Conservation (phyloP, 176 grass and related monocot genomes). For the bread wheat (Triticum aestivum) region DNA sequence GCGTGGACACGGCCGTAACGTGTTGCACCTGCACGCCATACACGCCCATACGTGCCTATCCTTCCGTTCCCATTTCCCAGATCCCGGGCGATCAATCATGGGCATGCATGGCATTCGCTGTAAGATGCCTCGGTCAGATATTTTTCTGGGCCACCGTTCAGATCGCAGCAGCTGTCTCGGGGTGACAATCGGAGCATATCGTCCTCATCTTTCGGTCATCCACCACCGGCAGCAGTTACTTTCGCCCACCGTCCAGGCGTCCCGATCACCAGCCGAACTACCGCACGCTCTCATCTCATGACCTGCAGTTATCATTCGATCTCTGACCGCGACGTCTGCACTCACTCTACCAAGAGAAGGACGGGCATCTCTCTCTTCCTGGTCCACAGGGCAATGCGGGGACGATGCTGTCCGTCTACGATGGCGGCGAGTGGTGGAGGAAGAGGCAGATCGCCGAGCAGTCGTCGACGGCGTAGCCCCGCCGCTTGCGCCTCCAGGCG, state of each 20-base stretch:
- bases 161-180: too few species aligned
- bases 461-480: conserved; percentile 73
- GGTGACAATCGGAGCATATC: too few species aligned
- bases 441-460: conserved; percentile 97
- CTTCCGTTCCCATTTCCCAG: too few species aligned
- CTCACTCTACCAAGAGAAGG: too few species aligned
- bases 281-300: conserved; percentile 22
- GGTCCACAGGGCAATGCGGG: not conserved
- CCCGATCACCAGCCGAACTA: not conserved
- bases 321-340: not conserved
- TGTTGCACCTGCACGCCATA: too few species aligned
- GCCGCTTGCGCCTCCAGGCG: conserved; percentile 66
- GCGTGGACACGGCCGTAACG: too few species aligned
- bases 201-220: not conserved
- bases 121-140: too few species aligned
- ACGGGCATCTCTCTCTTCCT: too few species aligned
- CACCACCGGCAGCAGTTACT: not conserved
- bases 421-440: conserved; percentile 45
- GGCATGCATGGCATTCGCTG: too few species aligned
- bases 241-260: not conserved
- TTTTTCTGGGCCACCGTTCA: too few species aligned
- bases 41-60: too few species aligned
- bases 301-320: not conserved
- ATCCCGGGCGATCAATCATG: too few species aligned
- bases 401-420: not conserved